These are phyloP conservation scores for Polyporus tsugae DNA, from an alignment of 1,284 basidiomycete species.

Conservation along the genomic window DNA sequence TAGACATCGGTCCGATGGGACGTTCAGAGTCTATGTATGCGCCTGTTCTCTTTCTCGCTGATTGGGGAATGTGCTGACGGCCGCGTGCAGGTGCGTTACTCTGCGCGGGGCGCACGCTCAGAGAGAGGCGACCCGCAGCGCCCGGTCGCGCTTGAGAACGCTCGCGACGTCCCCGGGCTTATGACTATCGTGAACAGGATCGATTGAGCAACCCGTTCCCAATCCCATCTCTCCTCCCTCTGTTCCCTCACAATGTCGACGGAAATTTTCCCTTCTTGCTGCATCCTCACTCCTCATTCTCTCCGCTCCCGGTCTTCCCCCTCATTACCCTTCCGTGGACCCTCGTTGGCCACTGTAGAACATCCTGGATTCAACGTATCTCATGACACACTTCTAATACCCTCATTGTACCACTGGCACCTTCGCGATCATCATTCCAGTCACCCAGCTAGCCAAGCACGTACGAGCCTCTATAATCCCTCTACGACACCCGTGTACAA, in stretches of 20 bases:
- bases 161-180: slow-evolving; percentile 44
- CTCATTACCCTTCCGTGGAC: slow-evolving; percentile 19
- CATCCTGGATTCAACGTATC: slow-evolving; percentile 21
- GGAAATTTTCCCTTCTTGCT: background rate
- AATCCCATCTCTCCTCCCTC: background rate
- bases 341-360: slow-evolving; percentile 22
- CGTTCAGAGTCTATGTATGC: slow-evolving; percentile 68
- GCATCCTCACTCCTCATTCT: background rate
- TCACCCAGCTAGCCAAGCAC: background rate
- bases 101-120: slow-evolving; percentile 54
- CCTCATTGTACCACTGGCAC: slow-evolving; percentile 28
- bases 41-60: slow-evolving; percentile 1
- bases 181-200: slow-evolving; percentile 45
- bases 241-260: slow-evolving; percentile 4
- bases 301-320: background rate
- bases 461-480: slow-evolving; percentile 10
- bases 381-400: slow-evolving; percentile 21
- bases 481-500: slow-evolving; percentile 25
- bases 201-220: slow-evolving; percentile 21
- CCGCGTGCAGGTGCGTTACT: slow-evolving; percentile 62
- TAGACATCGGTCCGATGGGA: slow-evolving; percentile 55
- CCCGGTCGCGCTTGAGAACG: slow-evolving; percentile 44
- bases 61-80: slow-evolving; percentile 12
- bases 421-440: background rate
- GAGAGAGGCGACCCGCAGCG: slow-evolving; percentile 42